These are phyloP conservation scores for Coprinopsis sp. DNA, from an alignment of 768 basidiomycete genomes.

Conservation along the genomic window DNA sequence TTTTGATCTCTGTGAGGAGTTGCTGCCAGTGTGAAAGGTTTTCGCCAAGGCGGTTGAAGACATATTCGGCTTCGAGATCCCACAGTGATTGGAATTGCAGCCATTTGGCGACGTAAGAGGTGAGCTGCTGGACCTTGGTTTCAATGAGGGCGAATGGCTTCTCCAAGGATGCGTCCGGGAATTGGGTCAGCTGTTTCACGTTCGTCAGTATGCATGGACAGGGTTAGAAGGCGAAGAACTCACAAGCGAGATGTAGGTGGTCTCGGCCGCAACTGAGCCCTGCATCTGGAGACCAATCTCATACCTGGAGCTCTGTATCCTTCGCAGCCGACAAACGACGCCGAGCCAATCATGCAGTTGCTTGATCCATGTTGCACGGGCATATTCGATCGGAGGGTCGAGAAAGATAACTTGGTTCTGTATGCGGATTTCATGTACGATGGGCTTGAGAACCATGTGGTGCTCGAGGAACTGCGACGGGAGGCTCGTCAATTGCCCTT, in stretches of 20 bases:
- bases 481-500: background rate
- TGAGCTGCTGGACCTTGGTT: constrained; percentile 79
- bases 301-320: constrained; percentile 93
- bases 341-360: constrained; percentile 91
- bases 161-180: constrained; percentile 65
- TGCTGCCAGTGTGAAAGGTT: constrained; percentile 93
- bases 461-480: constrained; percentile 59
- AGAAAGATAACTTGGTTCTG: constrained; percentile 98
- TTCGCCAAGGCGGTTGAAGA: constrained; percentile 93
- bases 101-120: constrained; percentile 95
- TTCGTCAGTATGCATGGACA: constrained; percentile 9
- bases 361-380: constrained; percentile 82
- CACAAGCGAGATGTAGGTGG: constrained; percentile 81
- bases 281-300: constrained; percentile 96
- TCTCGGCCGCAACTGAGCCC: constrained; percentile 55
- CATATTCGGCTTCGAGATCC: constrained; percentile 97
- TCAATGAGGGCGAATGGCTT: constrained; percentile 86
- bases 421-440: constrained; percentile 95
- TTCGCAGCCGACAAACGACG: constrained; percentile 77
- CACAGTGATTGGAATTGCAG: constrained; percentile 98
- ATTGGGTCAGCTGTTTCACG: constrained; percentile 56
- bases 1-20: constrained; percentile 94
- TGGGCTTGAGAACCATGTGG: constrained; percentile 73
- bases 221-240: constrained; percentile 19
- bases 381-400: constrained; percentile 95